These are phyloP conservation scores for Diaporthe ilicicola DNA, from an alignment of 2,329 filamentous ascomycete species.

Conservation along the genomic window DNA sequence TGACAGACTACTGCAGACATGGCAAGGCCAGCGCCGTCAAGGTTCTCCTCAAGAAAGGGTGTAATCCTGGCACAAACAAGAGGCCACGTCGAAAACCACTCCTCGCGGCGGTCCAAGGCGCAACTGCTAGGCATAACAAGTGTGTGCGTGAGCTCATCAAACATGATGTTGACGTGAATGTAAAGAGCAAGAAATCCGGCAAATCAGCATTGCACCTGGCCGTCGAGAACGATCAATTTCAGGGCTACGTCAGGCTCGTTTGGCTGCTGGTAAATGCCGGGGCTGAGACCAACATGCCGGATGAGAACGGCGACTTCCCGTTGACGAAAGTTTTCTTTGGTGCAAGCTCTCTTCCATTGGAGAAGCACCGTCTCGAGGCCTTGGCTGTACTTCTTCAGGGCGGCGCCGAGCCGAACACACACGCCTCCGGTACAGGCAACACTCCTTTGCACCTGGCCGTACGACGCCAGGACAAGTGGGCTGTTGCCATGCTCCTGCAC, in stretches of 20 bases:
- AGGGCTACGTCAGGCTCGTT: constrained; percentile 34
- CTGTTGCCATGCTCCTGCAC: constrained; percentile 25
- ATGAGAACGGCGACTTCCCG: constrained; percentile 26
- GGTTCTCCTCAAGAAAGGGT: constrained; percentile 24
- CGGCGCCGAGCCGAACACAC: constrained; percentile 26
- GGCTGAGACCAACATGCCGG: constrained; percentile 16
- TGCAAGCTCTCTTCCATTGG: constrained; percentile 12
- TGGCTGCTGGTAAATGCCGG: constrained; percentile 31
- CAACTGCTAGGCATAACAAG: constrained; percentile 32
- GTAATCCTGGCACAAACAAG: constrained; percentile 13
- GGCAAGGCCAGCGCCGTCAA: constrained; percentile 26
- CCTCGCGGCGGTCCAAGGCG: constrained; percentile 28
- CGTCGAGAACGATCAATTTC: constrained; percentile 30
- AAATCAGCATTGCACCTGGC: constrained; percentile 33
- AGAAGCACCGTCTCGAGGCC: constrained; percentile 21
- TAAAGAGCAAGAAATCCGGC: constrained; percentile 28
- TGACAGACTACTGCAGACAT: constrained; percentile 21
- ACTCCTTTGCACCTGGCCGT: constrained; percentile 28
- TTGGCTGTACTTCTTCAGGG: constrained; percentile 28
- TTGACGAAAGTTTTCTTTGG: constrained; percentile 27
- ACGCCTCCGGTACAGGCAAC: constrained; percentile 22
- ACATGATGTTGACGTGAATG: constrained; percentile 27
- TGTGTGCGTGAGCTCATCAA: constrained; percentile 34
- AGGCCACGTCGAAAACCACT: constrained; percentile 13
- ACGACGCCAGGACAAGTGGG: constrained; percentile 26